These are phyloP conservation scores for Cytospora schulzeri DNA, from an alignment of 2,329 filamentous ascomycete species.

Conservation along the genomic window DNA sequence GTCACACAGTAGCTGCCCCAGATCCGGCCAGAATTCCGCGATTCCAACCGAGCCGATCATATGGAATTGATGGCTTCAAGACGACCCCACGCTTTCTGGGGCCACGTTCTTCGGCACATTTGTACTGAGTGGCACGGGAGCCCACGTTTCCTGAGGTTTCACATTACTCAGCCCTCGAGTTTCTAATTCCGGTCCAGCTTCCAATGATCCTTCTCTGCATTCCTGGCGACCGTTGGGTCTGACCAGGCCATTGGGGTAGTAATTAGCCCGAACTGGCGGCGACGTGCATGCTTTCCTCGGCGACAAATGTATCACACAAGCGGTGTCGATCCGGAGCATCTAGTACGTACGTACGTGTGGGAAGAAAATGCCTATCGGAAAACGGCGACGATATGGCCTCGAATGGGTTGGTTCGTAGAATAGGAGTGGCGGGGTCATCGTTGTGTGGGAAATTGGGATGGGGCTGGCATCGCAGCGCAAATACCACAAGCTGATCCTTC, in stretches of 20 bases:
- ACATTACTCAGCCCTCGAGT: neutral
- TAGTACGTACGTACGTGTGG: no score
- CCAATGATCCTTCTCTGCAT: neutral
- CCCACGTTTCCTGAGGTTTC: conserved; percentile 11
- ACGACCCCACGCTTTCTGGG: neutral
- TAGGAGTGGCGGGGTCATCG: conserved; percentile 14
- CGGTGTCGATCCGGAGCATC: conserved; percentile 2
- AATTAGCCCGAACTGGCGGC: neutral
- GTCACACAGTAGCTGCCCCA: neutral
- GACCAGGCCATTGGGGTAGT: neutral
- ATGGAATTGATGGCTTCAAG: neutral
- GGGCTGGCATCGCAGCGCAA: conserved; percentile 18
- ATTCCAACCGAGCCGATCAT: conserved; percentile 2
- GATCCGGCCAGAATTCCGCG: neutral
- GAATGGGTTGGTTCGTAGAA: neutral
- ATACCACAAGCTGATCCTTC: conserved; percentile 9
- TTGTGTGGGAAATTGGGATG: conserved; percentile 22
- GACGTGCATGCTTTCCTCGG: neutral
- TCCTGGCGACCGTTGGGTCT: neutral
- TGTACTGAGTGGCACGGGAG: neutral
- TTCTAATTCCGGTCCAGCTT: neutral
- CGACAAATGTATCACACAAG: neutral
- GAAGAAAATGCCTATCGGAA: neutral
- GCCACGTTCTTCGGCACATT: neutral
- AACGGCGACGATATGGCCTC: conserved; percentile 6